Conservation (phyloP, 768 basidiomycete genomes). For the Boletus reticulatus region DNA sequence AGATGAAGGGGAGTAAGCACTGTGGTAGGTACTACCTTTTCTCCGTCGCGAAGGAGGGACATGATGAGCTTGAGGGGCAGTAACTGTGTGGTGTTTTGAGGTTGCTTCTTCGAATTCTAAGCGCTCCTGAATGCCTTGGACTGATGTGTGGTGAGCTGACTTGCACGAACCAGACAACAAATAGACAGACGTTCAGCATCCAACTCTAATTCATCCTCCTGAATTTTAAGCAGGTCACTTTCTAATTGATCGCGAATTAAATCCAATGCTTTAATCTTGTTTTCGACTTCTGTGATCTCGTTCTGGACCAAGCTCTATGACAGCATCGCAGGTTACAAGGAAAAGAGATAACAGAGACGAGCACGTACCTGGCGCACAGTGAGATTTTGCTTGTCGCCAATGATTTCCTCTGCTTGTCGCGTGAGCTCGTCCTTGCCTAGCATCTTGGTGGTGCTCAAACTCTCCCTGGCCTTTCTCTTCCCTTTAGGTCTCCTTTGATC, state of each 20-base stretch:
- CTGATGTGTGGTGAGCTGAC: slow-evolving; percentile 38
- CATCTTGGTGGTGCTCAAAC: slow-evolving; percentile 63
- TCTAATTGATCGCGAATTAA: slow-evolving; percentile 77
- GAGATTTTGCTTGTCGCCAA: slow-evolving; percentile 89
- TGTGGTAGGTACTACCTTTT: slow-evolving; percentile 22
- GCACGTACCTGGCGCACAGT: slow-evolving; percentile 73
- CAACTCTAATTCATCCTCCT: slow-evolving; percentile 96
- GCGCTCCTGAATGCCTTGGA: slow-evolving; percentile 87
- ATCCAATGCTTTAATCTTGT: slow-evolving; percentile 86
- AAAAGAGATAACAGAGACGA: slow-evolving; percentile 2
- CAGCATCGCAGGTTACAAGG: slow-evolving; percentile 4
- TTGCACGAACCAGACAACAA: neutral
- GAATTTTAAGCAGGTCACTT: slow-evolving; percentile 76
- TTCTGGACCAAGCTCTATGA: slow-evolving; percentile 75
- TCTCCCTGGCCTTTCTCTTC: slow-evolving; percentile 56
- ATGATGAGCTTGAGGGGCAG: slow-evolving; percentile 9
- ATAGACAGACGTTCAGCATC: slow-evolving; percentile 83
- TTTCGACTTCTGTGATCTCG: slow-evolving; percentile 86
- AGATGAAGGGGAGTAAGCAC: neutral
- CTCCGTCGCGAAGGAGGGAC: slow-evolving; percentile 32
- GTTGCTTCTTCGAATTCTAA: slow-evolving; percentile 64
- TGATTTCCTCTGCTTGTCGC: slow-evolving; percentile 82
- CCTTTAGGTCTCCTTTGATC: slow-evolving; percentile 32
- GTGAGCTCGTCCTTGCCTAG: slow-evolving; percentile 83
- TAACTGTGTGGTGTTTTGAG: slow-evolving; percentile 24